Evolutionary conservation across 106 monocot species (phyloP), one percentile per base, ranked within the genome.

Genomic region (Xerophyta viscosa): DNA sequence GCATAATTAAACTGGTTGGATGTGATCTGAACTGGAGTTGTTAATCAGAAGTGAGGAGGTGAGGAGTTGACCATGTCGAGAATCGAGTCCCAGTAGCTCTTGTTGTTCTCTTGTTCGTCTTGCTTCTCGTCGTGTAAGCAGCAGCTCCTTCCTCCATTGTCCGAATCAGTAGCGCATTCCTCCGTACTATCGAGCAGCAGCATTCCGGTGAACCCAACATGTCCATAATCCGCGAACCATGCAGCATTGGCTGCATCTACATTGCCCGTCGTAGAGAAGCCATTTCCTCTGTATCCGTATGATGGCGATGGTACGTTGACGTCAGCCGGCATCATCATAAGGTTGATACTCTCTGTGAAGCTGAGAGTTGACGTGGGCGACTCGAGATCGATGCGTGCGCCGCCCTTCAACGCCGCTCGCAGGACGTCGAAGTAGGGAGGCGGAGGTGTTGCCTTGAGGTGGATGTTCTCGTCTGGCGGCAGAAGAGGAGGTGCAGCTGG

Each of bases 331-430:
- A 44, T 8, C 26, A 29, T 41, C 27, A 18, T 4, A 11, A 9
- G 11, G 46, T 22, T n/a, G n/a, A n/a, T n/a, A n/a, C n/a, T 63
- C 50, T 66, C 74, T 1, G 87, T 74, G 77, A 81, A 77, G 74
- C 73, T 74, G 43, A 77, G 39, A 8, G 87, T 77, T 13, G 87
- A 87, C 24, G 87, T 77, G 0, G 87, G 80, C 4, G 80, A 80
- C 51, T 81, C 76, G 6, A 74, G 76, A 42, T 76, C 73, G 28
- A 78, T 50, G 29, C 48, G 20, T 14, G 24, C 39, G 21, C 48
- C 45, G 12, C 44, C 53, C 31, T 75, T 70, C 74, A 69, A 70
- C 10, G n/a, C n/a, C n/a, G 74, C 50, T 29, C 48, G 47, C 29
- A 75, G 55, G 33, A 46, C 30, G 37, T 74, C 67, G 31, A 57